These are phyloP conservation scores for Peterozyma xylosa DNA, from an alignment of 805 yeast species.

Conservation along the genomic window DNA sequence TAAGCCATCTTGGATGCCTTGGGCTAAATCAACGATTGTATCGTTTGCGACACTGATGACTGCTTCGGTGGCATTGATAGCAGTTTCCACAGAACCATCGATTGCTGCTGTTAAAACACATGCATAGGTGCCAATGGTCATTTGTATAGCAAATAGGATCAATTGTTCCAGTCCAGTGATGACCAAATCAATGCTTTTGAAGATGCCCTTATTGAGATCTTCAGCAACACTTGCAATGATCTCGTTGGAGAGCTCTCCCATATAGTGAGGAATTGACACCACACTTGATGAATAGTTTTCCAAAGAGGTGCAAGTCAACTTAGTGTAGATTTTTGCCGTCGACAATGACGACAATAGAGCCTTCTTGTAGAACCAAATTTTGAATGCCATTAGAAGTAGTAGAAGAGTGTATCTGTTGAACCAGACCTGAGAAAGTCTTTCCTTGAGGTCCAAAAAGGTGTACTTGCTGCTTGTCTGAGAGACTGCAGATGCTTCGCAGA, in stretches of 20 bases:
- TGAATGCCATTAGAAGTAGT: slow-evolving; percentile 47
- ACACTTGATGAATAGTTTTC: slow-evolving; percentile 27
- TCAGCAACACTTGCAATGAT: slow-evolving; percentile 40
- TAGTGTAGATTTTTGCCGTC: slow-evolving; percentile 28
- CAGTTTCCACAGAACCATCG: slow-evolving; percentile 64
- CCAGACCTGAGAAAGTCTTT: slow-evolving; percentile 57
- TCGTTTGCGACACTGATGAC: slow-evolving; percentile 54
- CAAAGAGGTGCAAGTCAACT: slow-evolving; percentile 37
- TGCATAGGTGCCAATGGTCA: slow-evolving; percentile 79
- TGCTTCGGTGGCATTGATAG: slow-evolving; percentile 63
- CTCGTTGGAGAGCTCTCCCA: slow-evolving; percentile 47
- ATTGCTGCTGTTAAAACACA: slow-evolving; percentile 74
- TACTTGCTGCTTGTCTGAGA: no score
- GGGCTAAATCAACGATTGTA: slow-evolving; percentile 45
- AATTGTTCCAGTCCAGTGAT: slow-evolving; percentile 53
- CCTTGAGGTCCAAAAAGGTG: slow-evolving; percentile 40
- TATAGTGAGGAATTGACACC: slow-evolving; percentile 46
- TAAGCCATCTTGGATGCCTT: slow-evolving; percentile 60
- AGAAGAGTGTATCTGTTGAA: slow-evolving; percentile 57
- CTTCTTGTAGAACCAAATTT: slow-evolving; percentile 47
- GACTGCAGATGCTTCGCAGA: no score
- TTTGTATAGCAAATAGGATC: slow-evolving; percentile 56
- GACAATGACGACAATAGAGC: slow-evolving; percentile 36
- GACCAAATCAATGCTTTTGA: slow-evolving; percentile 33
- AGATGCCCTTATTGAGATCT: slow-evolving; percentile 38